These are phyloP conservation scores for Lophiotrema nucula DNA, from an alignment of 495 filamentous ascomycete species.

Conservation along the genomic window DNA sequence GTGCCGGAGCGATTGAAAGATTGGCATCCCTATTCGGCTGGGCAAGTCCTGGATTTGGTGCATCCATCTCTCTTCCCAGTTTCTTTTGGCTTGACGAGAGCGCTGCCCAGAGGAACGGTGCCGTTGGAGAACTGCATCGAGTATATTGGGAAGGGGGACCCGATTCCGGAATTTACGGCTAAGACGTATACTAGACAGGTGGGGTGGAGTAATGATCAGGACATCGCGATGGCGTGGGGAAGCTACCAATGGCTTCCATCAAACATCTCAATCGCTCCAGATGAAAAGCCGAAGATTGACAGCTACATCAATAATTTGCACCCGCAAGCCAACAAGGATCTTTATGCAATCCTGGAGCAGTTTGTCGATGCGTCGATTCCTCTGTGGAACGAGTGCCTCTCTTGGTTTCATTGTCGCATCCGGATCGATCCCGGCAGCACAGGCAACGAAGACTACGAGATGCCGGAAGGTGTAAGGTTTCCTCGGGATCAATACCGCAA, in stretches of 20 bases:
- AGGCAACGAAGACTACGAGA: constrained; percentile 3
- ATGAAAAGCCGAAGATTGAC: constrained; percentile 32
- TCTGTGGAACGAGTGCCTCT: constrained; percentile 49
- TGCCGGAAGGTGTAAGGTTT: neutral
- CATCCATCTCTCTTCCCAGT: constrained; percentile 63
- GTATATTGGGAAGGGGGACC: neutral
- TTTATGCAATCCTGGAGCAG: constrained; percentile 55
- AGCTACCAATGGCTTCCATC: constrained; percentile 61
- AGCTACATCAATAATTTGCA: constrained; percentile 65
- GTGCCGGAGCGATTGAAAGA: constrained; percentile 46
- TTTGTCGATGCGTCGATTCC: constrained; percentile 53
- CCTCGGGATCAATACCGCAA: neutral
- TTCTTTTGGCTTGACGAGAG: constrained; percentile 52
- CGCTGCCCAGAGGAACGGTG: constrained; percentile 40
- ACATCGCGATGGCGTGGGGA: neutral
- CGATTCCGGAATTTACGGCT: constrained; percentile 4
- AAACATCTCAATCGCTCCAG: constrained; percentile 49
- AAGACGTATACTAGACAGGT: neutral
- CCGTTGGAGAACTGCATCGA: neutral
- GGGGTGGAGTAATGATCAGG: neutral
- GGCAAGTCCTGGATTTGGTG: constrained; percentile 59
- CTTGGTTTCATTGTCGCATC: neutral
- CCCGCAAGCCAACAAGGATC: constrained; percentile 44
- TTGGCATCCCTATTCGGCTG: constrained; percentile 57
- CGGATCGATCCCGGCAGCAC: constrained; percentile 8